Percentiles rank a stretch among this genome's conserved stretches.
Evolutionary conservation across 352 stramenopile species (phyloP).

Genomic region (Poterioochromonas sp.): DNA sequence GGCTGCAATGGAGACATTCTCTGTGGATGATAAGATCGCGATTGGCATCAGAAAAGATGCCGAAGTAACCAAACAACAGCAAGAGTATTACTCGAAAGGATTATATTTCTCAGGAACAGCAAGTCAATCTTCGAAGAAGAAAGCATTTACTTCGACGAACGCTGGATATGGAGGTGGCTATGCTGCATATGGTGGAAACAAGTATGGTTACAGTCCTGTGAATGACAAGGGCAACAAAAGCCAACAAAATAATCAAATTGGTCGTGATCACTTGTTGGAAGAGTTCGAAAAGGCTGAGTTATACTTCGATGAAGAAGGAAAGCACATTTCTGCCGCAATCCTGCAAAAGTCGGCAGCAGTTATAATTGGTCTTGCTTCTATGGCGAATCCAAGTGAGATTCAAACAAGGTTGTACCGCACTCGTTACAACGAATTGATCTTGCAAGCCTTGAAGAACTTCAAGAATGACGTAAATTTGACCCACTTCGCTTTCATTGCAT

Average conservation of each 20-base stretch:
- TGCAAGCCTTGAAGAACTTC: background rate
- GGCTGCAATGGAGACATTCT: no score
- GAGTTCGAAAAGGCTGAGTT: no score
- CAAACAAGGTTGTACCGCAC: background rate
- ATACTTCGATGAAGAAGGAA: background rate
- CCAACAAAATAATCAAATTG: background rate
- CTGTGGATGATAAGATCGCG: no score
- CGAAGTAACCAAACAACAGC: background rate
- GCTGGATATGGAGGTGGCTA: no score
- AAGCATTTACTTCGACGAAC: no score
- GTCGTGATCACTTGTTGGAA: background rate
- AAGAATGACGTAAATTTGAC: background rate
- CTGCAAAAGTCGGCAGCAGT: background rate
- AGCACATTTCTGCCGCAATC: background rate
- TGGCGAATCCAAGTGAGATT: background rate
- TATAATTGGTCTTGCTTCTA: background rate
- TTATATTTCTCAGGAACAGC: no score
- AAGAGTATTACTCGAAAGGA: background rate
- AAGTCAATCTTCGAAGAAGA: no score
- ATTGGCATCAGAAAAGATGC: background rate
- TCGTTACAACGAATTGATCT: background rate
- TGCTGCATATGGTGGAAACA: background rate
- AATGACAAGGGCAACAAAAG: background rate
- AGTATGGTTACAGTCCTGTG: no score
- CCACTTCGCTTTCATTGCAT: background rate